A percentile compares a stretch with the other conserved stretches of the same genome.
Conservation (phyloP, 805 yeast genomes). For the Candida khao-thaluensis region DNA sequence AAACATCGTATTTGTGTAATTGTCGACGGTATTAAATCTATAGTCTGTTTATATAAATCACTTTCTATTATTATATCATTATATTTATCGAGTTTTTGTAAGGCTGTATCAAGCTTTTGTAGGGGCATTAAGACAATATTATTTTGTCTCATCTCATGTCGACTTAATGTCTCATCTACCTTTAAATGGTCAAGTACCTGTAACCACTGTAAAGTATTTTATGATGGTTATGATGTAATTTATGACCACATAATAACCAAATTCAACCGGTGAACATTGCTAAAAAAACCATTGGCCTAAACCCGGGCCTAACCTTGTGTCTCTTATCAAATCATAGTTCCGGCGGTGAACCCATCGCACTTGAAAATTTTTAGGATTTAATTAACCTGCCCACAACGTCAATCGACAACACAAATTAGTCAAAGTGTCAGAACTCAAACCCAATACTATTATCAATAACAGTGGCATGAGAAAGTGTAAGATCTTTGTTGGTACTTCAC, state of each 20-base stretch:
- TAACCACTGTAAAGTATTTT: too few species aligned
- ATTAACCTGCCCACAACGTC: background rate
- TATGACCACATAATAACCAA: too few species aligned
- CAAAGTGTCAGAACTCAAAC: conserved; percentile 5
- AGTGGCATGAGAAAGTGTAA: conserved; percentile 88
- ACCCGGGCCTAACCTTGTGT: too few species aligned
- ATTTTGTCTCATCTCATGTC: conserved; percentile 1
- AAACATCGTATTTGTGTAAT: conserved; percentile 52
- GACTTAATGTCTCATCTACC: too few species aligned
- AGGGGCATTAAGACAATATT: too few species aligned
- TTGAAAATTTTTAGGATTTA: conserved; percentile 1
- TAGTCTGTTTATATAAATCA: conserved; percentile 3
- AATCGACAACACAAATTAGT: background rate
- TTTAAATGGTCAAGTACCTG: too few species aligned
- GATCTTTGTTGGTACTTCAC: conserved; percentile 94
- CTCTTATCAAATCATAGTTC: too few species aligned
- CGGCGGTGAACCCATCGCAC: conserved; percentile 7
- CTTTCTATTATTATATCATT: background rate
- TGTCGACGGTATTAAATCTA: background rate
- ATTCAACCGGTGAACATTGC: too few species aligned
- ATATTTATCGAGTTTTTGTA: background rate
- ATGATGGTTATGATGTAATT: too few species aligned
- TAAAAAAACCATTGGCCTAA: too few species aligned
- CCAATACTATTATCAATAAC: background rate
- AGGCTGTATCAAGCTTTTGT: too few species aligned